phyloP scores from a whole-genome alignment of 192 early-diverging fungal species.

The Podochytrium sp. region DNA sequence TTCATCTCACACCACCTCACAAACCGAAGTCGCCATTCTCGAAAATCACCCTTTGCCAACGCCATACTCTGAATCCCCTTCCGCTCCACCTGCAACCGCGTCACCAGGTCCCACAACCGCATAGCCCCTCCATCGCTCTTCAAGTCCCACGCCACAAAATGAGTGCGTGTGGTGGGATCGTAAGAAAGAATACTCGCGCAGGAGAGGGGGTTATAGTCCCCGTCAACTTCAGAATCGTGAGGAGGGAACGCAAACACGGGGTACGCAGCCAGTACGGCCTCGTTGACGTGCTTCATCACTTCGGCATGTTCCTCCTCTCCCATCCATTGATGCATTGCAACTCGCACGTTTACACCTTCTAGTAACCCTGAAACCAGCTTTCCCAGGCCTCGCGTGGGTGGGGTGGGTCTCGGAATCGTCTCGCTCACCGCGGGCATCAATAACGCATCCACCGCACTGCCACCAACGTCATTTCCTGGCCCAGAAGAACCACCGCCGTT shows the following conservation, averaged over 20 bases:
- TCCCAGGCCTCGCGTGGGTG: not conserved
- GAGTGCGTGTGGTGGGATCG: not conserved
- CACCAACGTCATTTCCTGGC: not conserved
- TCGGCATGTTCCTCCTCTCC: not conserved
- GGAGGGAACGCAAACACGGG: conserved; percentile 2
- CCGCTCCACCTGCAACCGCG: not conserved
- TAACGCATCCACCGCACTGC: not conserved
- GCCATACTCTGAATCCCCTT: not conserved
- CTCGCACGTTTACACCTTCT: not conserved
- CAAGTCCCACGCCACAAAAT: not conserved
- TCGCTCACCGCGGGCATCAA: not conserved
- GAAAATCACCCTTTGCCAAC: not conserved
- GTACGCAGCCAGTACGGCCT: conserved; percentile 13
- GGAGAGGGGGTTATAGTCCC: not conserved
- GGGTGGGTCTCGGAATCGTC: not conserved
- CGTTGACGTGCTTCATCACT: not conserved
- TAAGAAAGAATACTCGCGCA: not conserved
- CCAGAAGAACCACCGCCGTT: not conserved
- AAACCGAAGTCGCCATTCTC: not conserved
- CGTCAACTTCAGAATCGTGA: not conserved
- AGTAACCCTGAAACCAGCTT: not conserved
- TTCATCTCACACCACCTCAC: conserved; percentile 18
- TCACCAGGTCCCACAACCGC: not conserved
- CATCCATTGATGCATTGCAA: conserved; percentile 7
- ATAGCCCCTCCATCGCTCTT: not conserved